Evolutionary conservation across 768 basidiomycete genomes (phyloP).

Genomic region (Podaxis sp.): DNA sequence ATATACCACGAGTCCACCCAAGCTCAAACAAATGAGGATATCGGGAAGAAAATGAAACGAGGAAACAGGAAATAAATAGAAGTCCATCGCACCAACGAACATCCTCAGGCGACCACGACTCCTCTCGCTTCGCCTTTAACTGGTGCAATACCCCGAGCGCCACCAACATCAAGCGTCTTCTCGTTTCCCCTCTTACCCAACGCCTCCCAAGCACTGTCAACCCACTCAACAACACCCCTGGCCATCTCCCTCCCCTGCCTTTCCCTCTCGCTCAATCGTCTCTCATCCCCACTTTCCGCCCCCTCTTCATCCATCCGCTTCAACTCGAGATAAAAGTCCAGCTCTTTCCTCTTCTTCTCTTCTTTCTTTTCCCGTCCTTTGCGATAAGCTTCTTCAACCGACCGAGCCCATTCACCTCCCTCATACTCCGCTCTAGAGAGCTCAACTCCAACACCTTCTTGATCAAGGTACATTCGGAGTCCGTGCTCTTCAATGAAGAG

Average conservation of each 20-base stretch:
- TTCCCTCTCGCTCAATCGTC: conserved; percentile 39
- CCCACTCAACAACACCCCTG: conserved; percentile 50
- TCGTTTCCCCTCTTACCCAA: neutral
- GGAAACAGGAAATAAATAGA: neutral
- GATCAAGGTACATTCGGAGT: conserved; percentile 59
- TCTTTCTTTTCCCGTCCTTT: conserved; percentile 49
- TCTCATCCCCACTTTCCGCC: conserved; percentile 21
- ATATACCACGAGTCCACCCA: neutral
- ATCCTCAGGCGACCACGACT: neutral
- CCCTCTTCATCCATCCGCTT: neutral
- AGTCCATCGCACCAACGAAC: neutral
- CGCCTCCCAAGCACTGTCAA: conserved; percentile 32
- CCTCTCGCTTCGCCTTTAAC: neutral
- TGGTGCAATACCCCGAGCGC: neutral
- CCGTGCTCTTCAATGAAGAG: conserved; percentile 84
- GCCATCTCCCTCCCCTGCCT: conserved; percentile 49
- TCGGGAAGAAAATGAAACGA: neutral
- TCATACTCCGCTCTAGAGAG: conserved; percentile 66
- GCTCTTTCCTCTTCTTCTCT: conserved; percentile 43
- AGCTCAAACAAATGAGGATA: neutral
- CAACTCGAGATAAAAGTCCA: neutral
- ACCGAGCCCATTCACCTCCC: conserved; percentile 67
- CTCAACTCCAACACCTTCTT: conserved; percentile 69
- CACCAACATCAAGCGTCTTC: neutral
- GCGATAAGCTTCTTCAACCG: conserved; percentile 57